A percentile compares a stretch with the other conserved stretches of the same genome.
phyloP scores from a whole-genome alignment of 2,329 filamentous ascomycete genomes.

The Teratosphaeria gauchensis region DNA sequence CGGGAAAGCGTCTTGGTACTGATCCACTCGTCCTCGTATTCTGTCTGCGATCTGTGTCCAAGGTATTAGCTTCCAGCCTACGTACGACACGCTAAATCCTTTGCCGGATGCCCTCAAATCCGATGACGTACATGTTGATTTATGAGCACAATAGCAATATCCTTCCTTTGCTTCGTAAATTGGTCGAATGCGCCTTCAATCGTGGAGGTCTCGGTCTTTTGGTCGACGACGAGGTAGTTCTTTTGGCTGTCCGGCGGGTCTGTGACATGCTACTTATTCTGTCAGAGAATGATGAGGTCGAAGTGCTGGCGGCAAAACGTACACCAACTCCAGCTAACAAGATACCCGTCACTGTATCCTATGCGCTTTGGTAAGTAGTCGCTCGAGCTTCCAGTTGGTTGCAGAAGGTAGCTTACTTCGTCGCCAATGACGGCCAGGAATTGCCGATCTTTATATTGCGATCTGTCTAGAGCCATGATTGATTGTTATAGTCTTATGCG shows the following conservation, averaged over 20 bases:
- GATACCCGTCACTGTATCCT: conserved; percentile 95
- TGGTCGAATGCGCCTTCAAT: conserved; percentile 86
- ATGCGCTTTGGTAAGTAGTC: neutral
- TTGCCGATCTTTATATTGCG: conserved; percentile 69
- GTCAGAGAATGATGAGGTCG: neutral
- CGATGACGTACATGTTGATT: conserved; percentile 77
- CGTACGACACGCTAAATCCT: neutral
- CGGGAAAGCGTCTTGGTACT: conserved; percentile 91
- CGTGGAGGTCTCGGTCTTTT: conserved; percentile 76
- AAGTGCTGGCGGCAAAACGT: conserved; percentile 26
- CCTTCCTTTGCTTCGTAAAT: conserved; percentile 84
- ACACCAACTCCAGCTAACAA: conserved; percentile 93
- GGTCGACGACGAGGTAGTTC: conserved; percentile 95
- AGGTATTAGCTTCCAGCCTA: neutral
- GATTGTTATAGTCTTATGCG: neutral
- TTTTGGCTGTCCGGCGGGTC: conserved; percentile 80
- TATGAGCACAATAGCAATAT: conserved; percentile 92
- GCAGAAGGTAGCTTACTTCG: conserved; percentile 50
- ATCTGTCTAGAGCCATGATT: conserved; percentile 49
- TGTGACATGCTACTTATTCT: conserved; percentile 65
- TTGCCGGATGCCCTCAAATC: no score
- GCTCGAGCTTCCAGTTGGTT: neutral
- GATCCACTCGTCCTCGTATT: conserved; percentile 84
- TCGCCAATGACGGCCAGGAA: conserved; percentile 97
- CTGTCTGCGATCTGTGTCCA: conserved; percentile 69